Percentiles rank a stretch among this genome's conserved stretches.
These are phyloP conservation scores for Pontederia crassipes DNA, from an alignment of 176 grass and related monocot species.

Conservation along the genomic window DNA sequence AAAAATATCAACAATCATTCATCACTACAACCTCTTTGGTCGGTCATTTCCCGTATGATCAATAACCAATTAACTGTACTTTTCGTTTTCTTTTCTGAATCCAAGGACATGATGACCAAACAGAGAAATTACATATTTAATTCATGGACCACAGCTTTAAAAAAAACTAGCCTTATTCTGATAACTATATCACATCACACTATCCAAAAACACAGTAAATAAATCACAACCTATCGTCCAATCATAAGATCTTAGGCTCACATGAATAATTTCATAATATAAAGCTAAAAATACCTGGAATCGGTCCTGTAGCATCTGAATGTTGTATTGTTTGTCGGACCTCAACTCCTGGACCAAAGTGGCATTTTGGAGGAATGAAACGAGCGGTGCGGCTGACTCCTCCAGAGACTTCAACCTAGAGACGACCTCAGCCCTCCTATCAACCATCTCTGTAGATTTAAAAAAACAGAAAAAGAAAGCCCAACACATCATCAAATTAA, in stretches of 20 bases:
- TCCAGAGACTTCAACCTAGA: conserved; percentile 55
- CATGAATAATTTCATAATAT: no score
- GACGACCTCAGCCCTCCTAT: conserved; percentile 68
- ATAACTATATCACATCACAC: no score
- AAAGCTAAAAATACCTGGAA: conserved; percentile 37
- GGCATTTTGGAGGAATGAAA: conserved; percentile 61
- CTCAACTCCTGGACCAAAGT: conserved; percentile 69
- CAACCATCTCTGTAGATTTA: conserved; percentile 38
- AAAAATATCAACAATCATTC: neutral
- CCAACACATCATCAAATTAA: neutral
- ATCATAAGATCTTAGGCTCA: no score
- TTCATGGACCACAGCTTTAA: no score
- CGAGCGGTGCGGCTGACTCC: conserved; percentile 49
- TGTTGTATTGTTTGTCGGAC: conserved; percentile 77
- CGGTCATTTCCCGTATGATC: no score
- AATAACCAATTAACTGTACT: no score
- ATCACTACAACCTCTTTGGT: neutral
- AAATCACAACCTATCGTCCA: no score
- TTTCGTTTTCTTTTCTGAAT: no score
- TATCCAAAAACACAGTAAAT: no score
- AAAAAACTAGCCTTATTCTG: no score
- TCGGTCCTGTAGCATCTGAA: conserved; percentile 73
- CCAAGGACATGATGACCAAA: no score
- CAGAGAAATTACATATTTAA: no score
- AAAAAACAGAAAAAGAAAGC: neutral